phyloP scores from a whole-genome alignment of 306 rosid species.

The Glycyrrhiza uralensis region DNA sequence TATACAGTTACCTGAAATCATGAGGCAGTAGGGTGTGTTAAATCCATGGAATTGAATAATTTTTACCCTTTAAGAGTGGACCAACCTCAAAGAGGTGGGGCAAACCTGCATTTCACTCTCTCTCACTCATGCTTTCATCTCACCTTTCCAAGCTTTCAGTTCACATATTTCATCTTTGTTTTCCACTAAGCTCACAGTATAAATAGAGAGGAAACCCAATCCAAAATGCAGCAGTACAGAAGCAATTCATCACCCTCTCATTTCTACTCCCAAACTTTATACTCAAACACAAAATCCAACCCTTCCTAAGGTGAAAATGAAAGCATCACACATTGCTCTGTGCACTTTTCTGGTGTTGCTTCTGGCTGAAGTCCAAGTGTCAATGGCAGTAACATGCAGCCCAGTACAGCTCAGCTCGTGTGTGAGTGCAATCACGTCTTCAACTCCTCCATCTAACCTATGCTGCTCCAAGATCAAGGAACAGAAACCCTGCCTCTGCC shows the following conservation, averaged over 20 bases:
- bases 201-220: conserved; percentile 48
- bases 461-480: conserved; percentile 95
- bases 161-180: neutral
- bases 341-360: conserved; percentile 52
- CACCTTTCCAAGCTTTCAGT: neutral
- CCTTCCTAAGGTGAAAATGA: conserved; percentile 48
- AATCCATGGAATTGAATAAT: conserved; percentile 5
- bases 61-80: conserved; percentile 3
- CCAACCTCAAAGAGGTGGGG: conserved; percentile 1
- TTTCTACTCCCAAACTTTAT: neutral
- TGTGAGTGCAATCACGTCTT: conserved; percentile 78
- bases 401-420: conserved; percentile 80
- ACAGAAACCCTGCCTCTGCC: conserved; percentile 95
- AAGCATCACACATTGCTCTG: conserved; percentile 56
- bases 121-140: neutral
- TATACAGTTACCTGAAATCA: conserved; percentile 7
- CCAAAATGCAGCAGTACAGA: conserved; percentile 36
- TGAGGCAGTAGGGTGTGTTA: conserved; percentile 20
- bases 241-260: conserved; percentile 11
- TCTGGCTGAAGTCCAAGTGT: conserved; percentile 42
- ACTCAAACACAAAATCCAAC: neutral
- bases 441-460: conserved; percentile 66
- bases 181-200: conserved; percentile 41
- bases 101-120: neutral
- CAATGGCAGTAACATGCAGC: conserved; percentile 80